Evolutionary conservation across 2,329 filamentous ascomycete species (phyloP).

Genomic region (Colletotrichum trifolii): DNA sequence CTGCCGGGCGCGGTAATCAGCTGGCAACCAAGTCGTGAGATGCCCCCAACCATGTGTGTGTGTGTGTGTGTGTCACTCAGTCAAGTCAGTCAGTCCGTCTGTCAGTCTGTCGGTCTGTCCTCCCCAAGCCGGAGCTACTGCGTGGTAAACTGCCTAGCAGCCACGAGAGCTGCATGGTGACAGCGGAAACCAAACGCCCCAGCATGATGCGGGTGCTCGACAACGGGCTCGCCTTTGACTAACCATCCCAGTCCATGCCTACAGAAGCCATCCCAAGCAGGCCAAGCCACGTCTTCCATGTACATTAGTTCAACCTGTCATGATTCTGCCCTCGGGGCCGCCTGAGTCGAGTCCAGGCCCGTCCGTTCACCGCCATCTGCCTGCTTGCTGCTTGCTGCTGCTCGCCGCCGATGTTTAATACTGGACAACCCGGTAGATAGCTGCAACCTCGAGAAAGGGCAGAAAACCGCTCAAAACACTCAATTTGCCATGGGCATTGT

Average conservation of each 20-base stretch:
- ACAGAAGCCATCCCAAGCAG: not conserved
- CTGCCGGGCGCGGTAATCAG: no score
- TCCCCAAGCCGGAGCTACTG: not conserved
- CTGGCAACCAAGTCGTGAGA: no score
- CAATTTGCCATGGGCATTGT: not conserved
- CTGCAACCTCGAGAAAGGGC: not conserved
- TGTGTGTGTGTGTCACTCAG: no score
- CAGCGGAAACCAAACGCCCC: slow-evolving; percentile 16
- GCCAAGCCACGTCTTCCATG: slow-evolving; percentile 1
- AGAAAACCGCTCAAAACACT: not conserved
- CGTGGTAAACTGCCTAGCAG: no score
- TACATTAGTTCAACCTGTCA: no score
- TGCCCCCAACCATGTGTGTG: no score
- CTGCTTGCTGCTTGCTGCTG: no score
- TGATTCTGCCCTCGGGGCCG: no score
- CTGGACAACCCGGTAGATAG: not conserved
- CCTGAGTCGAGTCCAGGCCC: no score
- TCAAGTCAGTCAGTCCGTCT: no score
- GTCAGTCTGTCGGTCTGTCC: not conserved
- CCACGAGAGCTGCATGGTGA: slow-evolving; percentile 2
- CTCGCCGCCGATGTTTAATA: no score
- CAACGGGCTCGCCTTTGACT: slow-evolving; percentile 1
- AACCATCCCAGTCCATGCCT: not conserved
- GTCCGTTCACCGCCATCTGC: no score
- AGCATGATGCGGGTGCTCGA: slow-evolving; percentile 20